Base-by-base conservation (phyloP, 768 basidiomycete genomes). In the Termitomyces sp. region DNA sequence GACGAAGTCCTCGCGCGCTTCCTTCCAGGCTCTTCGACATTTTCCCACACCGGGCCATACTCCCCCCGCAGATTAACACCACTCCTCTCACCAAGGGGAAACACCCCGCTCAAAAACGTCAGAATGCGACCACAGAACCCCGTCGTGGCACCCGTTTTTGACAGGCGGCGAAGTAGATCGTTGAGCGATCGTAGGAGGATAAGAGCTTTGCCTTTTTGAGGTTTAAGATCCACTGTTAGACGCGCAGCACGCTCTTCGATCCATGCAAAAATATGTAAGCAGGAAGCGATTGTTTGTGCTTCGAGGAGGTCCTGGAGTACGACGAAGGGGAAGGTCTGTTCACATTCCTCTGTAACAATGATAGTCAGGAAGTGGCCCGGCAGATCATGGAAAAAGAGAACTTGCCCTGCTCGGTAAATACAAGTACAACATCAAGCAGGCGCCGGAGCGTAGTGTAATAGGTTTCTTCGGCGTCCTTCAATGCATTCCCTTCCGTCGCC, bases 31-130 rank as follows among this genome's bases (percentile, higher is more conserved):
- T 75, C 74, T 51, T 73, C 74, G 17, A 85, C 82, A 14, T 84
- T 81, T 56, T 90, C 85, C 90, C 89, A 90, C 22, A 76, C 72
- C 10, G 89, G 84, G 0, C 91, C 84, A 66, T 87, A 92, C 70
- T 95, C 90, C 55, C 93, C 93, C 32, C 93, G 76, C 59, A 96
- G 70, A 68, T 97, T 97, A 34, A 96, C 93, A 32, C 93, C 92
- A 66, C 91, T 93, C 48, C 92, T 75, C 68, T 96, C 93, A 2
- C 90, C 89, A 9, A 97, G 70, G 6, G 91, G 89, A 66, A 93
- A 96, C 2, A 92, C 90, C 2, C 81, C 82, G 56, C 88, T 90
- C 48, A 96, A 72, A 68, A 95, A 94, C 1, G 88, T 87, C 66
- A 93, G 74, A 65, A 97, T 95, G 1, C 92, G 82, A 5, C 93